Conservation (phyloP, 768 basidiomycete species). For the Pisolithus sp. region DNA sequence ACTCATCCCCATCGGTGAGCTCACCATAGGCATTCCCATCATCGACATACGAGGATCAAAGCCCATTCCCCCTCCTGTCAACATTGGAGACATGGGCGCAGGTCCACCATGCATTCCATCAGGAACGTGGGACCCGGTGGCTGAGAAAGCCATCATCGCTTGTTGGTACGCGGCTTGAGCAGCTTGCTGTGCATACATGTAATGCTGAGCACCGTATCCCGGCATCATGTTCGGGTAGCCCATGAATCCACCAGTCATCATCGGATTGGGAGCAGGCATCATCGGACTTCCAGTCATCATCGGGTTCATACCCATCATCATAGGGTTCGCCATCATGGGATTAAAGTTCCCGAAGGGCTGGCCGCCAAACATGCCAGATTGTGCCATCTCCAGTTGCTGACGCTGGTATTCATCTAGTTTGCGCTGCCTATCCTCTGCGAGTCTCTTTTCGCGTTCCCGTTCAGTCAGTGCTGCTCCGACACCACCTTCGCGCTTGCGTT, state of each 20-base stretch:
- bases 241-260: slow-evolving; percentile 50
- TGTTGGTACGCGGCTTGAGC: slow-evolving; percentile 82
- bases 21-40: slow-evolving; percentile 74
- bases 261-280: slow-evolving; percentile 41
- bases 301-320: slow-evolving; percentile 52
- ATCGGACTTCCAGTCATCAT: slow-evolving; percentile 53
- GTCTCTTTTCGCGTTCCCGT: slow-evolving; percentile 85
- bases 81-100: slow-evolving; percentile 45
- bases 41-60: slow-evolving; percentile 80
- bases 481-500: slow-evolving; percentile 90
- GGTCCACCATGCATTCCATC: slow-evolving; percentile 34
- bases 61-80: slow-evolving; percentile 48
- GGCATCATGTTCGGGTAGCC: slow-evolving; percentile 37
- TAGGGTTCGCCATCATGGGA: slow-evolving; percentile 71
- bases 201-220: slow-evolving; percentile 54
- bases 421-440: slow-evolving; percentile 89
- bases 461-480: slow-evolving; percentile 93
- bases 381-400: slow-evolving; percentile 87
- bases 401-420: slow-evolving; percentile 88
- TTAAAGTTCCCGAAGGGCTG: slow-evolving; percentile 41
- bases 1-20: slow-evolving; percentile 29
- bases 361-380: slow-evolving; percentile 66
- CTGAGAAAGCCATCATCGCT: slow-evolving; percentile 78
- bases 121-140: slow-evolving; percentile 70
- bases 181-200: slow-evolving; percentile 82